phyloP scores from a whole-genome alignment of 805 yeast genomes.

The Ogataea methylovora region DNA sequence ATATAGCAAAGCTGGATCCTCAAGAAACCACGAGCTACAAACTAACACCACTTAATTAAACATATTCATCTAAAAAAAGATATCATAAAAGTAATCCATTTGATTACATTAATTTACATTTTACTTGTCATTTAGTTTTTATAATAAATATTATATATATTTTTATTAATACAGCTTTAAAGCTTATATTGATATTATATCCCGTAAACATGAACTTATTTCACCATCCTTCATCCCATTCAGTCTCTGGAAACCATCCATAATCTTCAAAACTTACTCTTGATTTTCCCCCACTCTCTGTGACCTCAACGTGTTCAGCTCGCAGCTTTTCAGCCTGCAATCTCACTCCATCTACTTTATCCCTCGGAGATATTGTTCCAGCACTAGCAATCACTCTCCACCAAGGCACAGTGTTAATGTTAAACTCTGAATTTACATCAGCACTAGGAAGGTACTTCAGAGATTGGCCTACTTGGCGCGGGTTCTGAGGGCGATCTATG shows the following conservation, averaged over 20 bases:
- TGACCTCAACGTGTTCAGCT: slow-evolving; percentile 41
- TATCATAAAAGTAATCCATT: no score
- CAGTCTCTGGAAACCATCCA: slow-evolving; percentile 67
- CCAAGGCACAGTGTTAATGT: slow-evolving; percentile 54
- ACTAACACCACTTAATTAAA: no score
- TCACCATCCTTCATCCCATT: slow-evolving; percentile 19
- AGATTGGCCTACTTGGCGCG: slow-evolving; percentile 71
- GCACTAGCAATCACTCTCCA: slow-evolving; percentile 67
- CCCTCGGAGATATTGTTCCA: slow-evolving; percentile 55
- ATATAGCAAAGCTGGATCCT: no score
- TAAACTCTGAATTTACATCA: slow-evolving; percentile 18
- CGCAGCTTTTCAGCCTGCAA: slow-evolving; percentile 38
- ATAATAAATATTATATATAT: no score
- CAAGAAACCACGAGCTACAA: no score
- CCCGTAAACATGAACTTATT: no score
- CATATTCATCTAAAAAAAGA: no score
- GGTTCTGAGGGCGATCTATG: slow-evolving; percentile 52
- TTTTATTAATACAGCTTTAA: no score
- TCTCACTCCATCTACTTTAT: slow-evolving; percentile 30
- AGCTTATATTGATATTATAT: no score
- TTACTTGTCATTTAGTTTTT: no score
- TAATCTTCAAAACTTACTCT: slow-evolving; percentile 34
- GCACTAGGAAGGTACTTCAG: slow-evolving; percentile 42
- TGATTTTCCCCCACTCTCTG: slow-evolving; percentile 19
- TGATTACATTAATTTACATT: no score